phyloP scores from a whole-genome alignment of 257 asterid species.

The Ocimum tenuiflorum region DNA sequence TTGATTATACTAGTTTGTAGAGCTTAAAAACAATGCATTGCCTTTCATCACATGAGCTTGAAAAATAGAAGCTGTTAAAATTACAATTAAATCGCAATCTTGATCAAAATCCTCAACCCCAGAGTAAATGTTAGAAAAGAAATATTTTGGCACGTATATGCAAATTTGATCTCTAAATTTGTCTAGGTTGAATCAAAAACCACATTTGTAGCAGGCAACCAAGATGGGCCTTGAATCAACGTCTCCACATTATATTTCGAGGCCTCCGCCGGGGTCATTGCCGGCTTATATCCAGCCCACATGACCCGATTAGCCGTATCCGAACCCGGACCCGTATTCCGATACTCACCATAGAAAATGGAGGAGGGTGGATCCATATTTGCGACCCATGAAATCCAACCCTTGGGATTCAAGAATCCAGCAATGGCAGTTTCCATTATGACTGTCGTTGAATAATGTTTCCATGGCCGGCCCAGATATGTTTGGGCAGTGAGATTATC shows the following conservation, averaged over 20 bases:
- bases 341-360: slow-evolving; percentile 58
- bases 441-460: slow-evolving; percentile 51
- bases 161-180: not conserved
- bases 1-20: too few species aligned
- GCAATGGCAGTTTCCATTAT: slow-evolving; percentile 50
- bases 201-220: slow-evolving; percentile 55
- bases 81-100: not conserved
- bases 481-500: slow-evolving; percentile 44
- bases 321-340: slow-evolving; percentile 62
- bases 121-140: not conserved
- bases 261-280: slow-evolving; percentile 37
- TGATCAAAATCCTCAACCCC: not conserved
- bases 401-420: slow-evolving; percentile 46
- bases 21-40: too few species aligned
- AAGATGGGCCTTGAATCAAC: slow-evolving; percentile 46
- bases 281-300: slow-evolving; percentile 65
- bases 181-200: slow-evolving; percentile 33
- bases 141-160: not conserved
- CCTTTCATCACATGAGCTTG: too few species aligned
- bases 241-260: slow-evolving; percentile 42
- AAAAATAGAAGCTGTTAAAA: not conserved
- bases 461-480: slow-evolving; percentile 82
- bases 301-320: slow-evolving; percentile 34
- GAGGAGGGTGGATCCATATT: slow-evolving; percentile 47
- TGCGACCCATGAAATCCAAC: slow-evolving; percentile 61